Evolutionary conservation across 148 eudicot species (phyloP).

Genomic region (Vaccinium corymbosum): DNA sequence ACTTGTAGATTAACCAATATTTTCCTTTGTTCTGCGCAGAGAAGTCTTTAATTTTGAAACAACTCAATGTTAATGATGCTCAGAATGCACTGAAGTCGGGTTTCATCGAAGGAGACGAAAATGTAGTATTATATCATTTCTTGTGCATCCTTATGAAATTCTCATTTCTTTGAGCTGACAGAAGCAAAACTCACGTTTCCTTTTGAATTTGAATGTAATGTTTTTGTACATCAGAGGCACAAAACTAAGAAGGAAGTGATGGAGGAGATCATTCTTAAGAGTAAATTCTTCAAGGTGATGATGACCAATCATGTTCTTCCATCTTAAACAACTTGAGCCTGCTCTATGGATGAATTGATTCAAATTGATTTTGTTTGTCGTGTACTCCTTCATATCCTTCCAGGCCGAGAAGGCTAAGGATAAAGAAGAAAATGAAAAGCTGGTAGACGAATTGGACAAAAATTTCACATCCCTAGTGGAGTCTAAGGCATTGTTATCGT

Average conservation of each 20-base stretch:
- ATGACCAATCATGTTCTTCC: not conserved
- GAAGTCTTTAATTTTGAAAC: conserved; percentile 32
- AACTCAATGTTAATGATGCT: conserved; percentile 26
- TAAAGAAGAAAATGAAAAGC: conserved; percentile 79
- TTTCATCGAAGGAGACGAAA: conserved; percentile 42
- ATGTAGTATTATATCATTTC: conserved; percentile 39
- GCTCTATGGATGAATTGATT: not conserved
- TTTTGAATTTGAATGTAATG: not conserved
- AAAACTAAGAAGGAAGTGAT: conserved; percentile 87
- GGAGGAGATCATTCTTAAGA: conserved; percentile 79
- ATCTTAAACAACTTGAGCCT: not conserved
- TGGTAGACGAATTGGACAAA: conserved; percentile 71
- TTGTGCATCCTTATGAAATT: not conserved
- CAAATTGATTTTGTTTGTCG: not conserved
- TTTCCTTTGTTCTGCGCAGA: conserved; percentile 29
- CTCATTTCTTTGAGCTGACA: not conserved
- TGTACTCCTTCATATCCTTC: conserved; percentile 1
- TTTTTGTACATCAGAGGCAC: conserved; percentile 53
- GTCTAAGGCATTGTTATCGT: conserved; percentile 59
- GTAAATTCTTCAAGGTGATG: conserved; percentile 81
- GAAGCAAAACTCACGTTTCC: conserved; percentile 1
- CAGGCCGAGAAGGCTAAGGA: conserved; percentile 86
- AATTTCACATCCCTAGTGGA: conserved; percentile 69
- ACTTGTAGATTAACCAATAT: not conserved
- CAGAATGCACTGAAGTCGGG: conserved; percentile 24